Evolutionary conservation across 2,329 filamentous ascomycete genomes (phyloP).

Genomic region (Trichophyton rubrum): DNA sequence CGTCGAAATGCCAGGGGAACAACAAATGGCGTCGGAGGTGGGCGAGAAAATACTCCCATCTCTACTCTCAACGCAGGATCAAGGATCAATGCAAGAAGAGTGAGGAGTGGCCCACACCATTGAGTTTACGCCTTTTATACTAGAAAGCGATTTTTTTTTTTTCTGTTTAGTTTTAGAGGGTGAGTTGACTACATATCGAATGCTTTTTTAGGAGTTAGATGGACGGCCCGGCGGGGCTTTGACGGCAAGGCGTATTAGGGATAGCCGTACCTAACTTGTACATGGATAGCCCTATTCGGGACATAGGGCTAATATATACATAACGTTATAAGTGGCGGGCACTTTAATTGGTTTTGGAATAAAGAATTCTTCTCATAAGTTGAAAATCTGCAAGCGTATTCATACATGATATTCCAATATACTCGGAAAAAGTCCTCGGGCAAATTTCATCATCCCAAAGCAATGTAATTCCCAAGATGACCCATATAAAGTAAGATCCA

Average conservation of each 20-base stretch:
- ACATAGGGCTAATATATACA: not conserved
- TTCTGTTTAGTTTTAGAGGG: not conserved
- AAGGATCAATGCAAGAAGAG: constrained; percentile 17
- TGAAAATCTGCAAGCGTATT: not conserved
- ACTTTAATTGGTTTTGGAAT: not conserved
- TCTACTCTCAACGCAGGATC: not conserved
- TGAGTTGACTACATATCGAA: not conserved
- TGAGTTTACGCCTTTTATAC: not conserved
- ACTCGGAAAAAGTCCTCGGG: not conserved
- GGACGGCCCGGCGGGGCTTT: not conserved
- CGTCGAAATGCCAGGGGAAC: constrained; percentile 26
- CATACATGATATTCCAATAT: not conserved
- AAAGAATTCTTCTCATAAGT: not conserved
- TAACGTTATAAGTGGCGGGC: not conserved
- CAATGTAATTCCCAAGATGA: not conserved
- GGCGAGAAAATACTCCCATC: constrained; percentile 30
- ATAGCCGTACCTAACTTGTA: not conserved
- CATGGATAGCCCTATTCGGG: not conserved
- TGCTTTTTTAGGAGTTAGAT: not conserved
- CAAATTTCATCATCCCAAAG: not conserved
- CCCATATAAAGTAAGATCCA: not conserved
- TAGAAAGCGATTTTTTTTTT: not conserved
- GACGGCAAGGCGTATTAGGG: not conserved
- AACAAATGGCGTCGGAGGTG: constrained; percentile 22
- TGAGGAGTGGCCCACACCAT: constrained; percentile 18